Conservation (phyloP, 305 asterid species). For the Fraxinus angustifolia region DNA sequence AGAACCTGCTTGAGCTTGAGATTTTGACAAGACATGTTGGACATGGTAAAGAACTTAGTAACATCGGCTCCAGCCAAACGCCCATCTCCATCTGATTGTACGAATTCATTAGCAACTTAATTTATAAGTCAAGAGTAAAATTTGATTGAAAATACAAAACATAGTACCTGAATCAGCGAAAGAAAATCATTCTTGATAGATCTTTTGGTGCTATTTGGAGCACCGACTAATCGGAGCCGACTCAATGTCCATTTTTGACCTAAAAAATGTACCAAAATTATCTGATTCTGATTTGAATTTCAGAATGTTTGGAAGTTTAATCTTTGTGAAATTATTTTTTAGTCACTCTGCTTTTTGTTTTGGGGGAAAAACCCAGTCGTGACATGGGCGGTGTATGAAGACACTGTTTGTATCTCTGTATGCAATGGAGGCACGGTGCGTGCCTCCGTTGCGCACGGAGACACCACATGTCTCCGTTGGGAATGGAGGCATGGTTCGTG, state of each 20-base stretch:
- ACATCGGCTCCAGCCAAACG: constrained; percentile 80
- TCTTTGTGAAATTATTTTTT: neutral
- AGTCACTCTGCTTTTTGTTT: neutral
- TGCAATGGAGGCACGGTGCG: too few species aligned
- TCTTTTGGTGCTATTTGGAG: constrained; percentile 70
- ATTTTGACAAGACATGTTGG: constrained; percentile 78
- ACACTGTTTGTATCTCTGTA: too few species aligned
- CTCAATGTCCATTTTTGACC: constrained; percentile 65
- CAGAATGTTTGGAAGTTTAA: neutral
- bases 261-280: neutral
- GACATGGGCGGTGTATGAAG: too few species aligned
- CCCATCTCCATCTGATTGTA: constrained; percentile 71
- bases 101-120: neutral
- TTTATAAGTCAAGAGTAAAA: neutral
- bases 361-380: neutral
- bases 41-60: constrained; percentile 67
- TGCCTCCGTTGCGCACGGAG: too few species aligned
- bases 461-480: too few species aligned
- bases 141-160: neutral
- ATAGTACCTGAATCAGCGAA: constrained; percentile 73
- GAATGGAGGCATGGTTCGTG: too few species aligned
- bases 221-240: constrained; percentile 70
- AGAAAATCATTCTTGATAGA: constrained; percentile 73
- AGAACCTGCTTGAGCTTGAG: constrained; percentile 54
- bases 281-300: neutral